Evolutionary conservation across 768 basidiomycete genomes (phyloP).

Genomic region (Astraeus odoratus): DNA sequence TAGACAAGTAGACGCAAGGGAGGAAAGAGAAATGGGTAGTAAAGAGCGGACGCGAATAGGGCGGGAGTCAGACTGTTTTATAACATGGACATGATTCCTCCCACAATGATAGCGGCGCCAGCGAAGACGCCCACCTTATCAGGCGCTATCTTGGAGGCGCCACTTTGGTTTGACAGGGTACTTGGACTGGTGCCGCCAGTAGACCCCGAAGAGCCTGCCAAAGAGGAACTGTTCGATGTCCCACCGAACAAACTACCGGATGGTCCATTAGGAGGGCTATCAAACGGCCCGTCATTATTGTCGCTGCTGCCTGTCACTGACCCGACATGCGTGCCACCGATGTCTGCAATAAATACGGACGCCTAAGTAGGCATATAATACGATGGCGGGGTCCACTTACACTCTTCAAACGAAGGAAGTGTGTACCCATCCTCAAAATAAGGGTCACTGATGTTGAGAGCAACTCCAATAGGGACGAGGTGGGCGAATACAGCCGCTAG

Average conservation of each 20-base stretch:
- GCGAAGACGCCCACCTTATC: not conserved
- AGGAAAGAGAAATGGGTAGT: too few relatives aligned
- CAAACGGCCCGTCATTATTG: not conserved
- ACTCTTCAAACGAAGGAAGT: slow-evolving; percentile 22
- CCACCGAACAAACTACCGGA: not conserved
- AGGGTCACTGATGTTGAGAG: slow-evolving; percentile 43
- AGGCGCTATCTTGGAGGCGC: not conserved
- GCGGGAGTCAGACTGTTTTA: not conserved
- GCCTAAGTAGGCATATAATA: not conserved
- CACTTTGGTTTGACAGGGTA: not conserved
- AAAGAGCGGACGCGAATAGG: too few relatives aligned
- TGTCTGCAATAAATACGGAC: not conserved
- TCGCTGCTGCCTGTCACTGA: not conserved
- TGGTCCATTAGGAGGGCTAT: not conserved
- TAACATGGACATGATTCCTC: not conserved
- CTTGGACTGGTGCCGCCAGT: not conserved
- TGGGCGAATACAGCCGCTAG: slow-evolving; percentile 40
- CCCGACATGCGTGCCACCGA: not conserved
- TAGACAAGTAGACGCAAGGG: too few relatives aligned
- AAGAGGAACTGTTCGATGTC: too few relatives aligned
- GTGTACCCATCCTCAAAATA: slow-evolving; percentile 43
- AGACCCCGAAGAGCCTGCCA: not conserved
- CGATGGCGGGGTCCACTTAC: not conserved
- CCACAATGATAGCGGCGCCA: not conserved
- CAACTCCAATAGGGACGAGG: slow-evolving; percentile 48